A percentile compares a stretch with the other conserved stretches of the same genome.
These are phyloP conservation scores for Chernovozyma aurita DNA, from an alignment of 1,139 yeast species.

Conservation along the genomic window DNA sequence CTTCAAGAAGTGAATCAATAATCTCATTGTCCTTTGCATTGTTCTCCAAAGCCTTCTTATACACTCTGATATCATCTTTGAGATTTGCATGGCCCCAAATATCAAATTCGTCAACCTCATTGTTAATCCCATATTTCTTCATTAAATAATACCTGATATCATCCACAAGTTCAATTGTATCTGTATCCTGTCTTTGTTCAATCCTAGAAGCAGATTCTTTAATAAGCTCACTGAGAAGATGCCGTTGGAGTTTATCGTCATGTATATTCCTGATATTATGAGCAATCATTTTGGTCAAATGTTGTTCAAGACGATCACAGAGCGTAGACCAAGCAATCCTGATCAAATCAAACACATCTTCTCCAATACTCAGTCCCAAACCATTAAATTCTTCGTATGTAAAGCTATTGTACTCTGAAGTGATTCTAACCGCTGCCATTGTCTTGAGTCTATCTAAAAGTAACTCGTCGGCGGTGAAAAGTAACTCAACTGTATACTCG, in stretches of 20 bases:
- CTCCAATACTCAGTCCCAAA: slow-evolving; percentile 19
- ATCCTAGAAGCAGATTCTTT: slow-evolving; percentile 55
- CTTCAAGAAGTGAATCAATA: slow-evolving; percentile 42
- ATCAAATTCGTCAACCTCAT: slow-evolving; percentile 27
- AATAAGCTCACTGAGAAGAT: slow-evolving; percentile 19
- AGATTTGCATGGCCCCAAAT: slow-evolving; percentile 5
- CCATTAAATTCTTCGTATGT: slow-evolving; percentile 17
- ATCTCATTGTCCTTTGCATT: slow-evolving; percentile 34
- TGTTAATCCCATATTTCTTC: slow-evolving; percentile 39
- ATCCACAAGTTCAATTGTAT: slow-evolving; percentile 74
- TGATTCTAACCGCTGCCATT: slow-evolving; percentile 58
- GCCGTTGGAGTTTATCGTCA: slow-evolving; percentile 22
- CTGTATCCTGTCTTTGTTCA: slow-evolving; percentile 61
- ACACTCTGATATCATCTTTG: slow-evolving; percentile 23
- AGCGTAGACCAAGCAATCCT: slow-evolving; percentile 66
- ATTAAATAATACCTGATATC: slow-evolving; percentile 66
- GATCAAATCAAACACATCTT: slow-evolving; percentile 52
- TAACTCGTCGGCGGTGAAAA: slow-evolving; percentile 59
- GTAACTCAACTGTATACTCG: slow-evolving; percentile 47
- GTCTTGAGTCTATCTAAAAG: slow-evolving; percentile 61
- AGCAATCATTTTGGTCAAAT: slow-evolving; percentile 57
- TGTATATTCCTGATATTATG: slow-evolving; percentile 38
- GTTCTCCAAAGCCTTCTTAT: slow-evolving; percentile 20
- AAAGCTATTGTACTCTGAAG: slow-evolving; percentile 30
- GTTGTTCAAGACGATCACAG: slow-evolving; percentile 61